A percentile compares a stretch with the other conserved stretches of the same genome.
Conservation (phyloP, 1,284 basidiomycete species). For the Microbotryum lychnidis-dioicae region DNA sequence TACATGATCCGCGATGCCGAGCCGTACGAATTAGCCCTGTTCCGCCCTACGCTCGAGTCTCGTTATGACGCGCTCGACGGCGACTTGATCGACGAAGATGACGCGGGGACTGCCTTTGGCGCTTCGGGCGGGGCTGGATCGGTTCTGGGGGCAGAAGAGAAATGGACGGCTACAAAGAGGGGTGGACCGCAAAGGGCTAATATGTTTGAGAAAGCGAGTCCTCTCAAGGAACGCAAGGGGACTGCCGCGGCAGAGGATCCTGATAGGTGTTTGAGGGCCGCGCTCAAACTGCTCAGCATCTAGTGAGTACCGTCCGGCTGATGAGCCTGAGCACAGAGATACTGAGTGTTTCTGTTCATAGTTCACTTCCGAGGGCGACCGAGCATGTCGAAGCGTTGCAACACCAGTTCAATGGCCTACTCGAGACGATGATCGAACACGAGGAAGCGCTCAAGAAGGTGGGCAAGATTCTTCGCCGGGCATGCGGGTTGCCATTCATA, state of each 20-base stretch:
- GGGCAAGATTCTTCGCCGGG: neutral
- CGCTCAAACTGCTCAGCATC: conserved; percentile 26
- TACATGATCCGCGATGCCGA: conserved; percentile 29
- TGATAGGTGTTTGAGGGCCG: conserved; percentile 24
- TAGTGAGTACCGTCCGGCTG: conserved; percentile 20
- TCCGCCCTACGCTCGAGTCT: conserved; percentile 7
- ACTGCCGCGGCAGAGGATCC: conserved; percentile 15
- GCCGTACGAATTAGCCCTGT: conserved; percentile 28
- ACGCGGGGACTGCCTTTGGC: neutral
- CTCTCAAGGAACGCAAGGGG: conserved; percentile 14
- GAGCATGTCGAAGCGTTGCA: conserved; percentile 33
- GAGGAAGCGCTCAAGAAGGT: conserved; percentile 28
- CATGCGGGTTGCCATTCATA: too few relatives aligned
- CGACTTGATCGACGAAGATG: neutral
- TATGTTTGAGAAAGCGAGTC: conserved; percentile 11
- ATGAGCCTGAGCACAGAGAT: too few relatives aligned
- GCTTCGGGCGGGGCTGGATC: neutral
- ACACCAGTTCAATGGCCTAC: conserved; percentile 29
- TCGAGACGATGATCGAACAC: conserved; percentile 25
- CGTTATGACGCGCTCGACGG: neutral
- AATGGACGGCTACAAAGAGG: conserved; percentile 20
- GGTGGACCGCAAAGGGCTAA: conserved; percentile 8
- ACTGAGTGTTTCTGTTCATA: neutral
- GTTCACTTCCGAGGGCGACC: conserved; percentile 29
- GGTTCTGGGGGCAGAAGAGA: neutral